Evolutionary conservation across 1,284 basidiomycete species (phyloP).

Genomic region (Sanghuangporus baumii): DNA sequence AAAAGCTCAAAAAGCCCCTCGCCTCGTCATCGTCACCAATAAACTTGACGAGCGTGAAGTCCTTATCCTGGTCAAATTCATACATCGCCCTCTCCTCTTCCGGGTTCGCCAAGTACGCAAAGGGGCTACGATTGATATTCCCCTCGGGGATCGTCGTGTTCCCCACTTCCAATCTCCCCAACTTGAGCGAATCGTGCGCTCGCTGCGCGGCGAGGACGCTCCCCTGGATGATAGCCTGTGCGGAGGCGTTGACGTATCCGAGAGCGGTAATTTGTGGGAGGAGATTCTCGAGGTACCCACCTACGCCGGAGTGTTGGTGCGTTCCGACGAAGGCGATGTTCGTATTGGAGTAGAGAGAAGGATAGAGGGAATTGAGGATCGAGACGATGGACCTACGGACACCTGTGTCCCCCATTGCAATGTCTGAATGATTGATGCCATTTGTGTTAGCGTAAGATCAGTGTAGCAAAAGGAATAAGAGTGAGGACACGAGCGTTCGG

Average conservation of each 20-base stretch:
- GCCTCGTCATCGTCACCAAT: conserved; percentile 43
- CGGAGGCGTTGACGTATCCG: conserved; percentile 66
- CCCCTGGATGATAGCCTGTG: conserved; percentile 65
- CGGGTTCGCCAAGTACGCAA: conserved; percentile 70
- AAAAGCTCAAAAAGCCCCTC: conserved; percentile 70
- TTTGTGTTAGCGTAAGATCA: not conserved
- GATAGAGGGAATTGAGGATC: conserved; percentile 48
- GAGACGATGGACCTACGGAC: conserved; percentile 65
- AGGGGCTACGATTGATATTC: conserved; percentile 71
- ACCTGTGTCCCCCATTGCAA: conserved; percentile 77
- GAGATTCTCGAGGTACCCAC: conserved; percentile 73
- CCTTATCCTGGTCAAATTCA: conserved; percentile 67
- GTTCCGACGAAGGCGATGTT: conserved; percentile 79
- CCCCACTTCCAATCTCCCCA: conserved; percentile 57
- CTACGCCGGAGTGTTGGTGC: conserved; percentile 75
- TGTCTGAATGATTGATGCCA: conserved; percentile 38
- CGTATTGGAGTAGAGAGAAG: conserved; percentile 58
- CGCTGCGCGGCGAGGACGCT: conserved; percentile 63
- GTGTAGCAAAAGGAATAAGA: not conserved
- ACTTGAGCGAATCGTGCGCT: conserved; percentile 59
- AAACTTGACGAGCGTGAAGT: conserved; percentile 60
- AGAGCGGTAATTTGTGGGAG: conserved; percentile 73
- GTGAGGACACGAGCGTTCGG: no score
- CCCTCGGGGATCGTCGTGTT: conserved; percentile 63
- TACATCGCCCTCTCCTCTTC: conserved; percentile 60